phyloP scores from a whole-genome alignment of 116 monocot species.

The Iris pallida region DNA sequence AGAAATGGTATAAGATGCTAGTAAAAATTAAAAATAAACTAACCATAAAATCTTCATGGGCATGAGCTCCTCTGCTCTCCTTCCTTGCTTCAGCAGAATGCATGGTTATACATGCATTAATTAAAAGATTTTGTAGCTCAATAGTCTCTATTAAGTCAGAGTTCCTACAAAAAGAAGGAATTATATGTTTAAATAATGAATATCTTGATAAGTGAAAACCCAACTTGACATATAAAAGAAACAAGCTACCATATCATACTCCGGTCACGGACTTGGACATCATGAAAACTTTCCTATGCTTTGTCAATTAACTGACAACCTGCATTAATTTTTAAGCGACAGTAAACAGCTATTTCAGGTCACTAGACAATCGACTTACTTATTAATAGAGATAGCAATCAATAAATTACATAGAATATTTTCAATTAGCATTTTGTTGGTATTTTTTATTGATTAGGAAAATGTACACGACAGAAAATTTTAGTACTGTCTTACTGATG shows the following conservation, averaged over 20 bases:
- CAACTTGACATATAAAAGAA: neutral
- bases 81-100: slow-evolving; percentile 98
- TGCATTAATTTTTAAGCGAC: slow-evolving; percentile 11
- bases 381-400: neutral
- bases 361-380: neutral
- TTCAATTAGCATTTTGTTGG: slow-evolving; percentile 3
- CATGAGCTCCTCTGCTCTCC: slow-evolving; percentile 99
- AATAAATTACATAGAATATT: too few species aligned
- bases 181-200: neutral
- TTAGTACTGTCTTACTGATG: neutral
- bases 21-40: slow-evolving; percentile 12
- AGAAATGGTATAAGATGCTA: too few species aligned
- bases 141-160: slow-evolving; percentile 91
- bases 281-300: slow-evolving; percentile 75
- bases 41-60: slow-evolving; percentile 92
- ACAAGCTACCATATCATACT: slow-evolving; percentile 71
- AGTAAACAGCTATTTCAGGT: neutral
- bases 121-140: slow-evolving; percentile 91
- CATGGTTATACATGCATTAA: slow-evolving; percentile 90
- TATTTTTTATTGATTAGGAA: neutral
- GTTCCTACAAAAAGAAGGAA: slow-evolving; percentile 51
- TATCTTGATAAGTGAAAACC: neutral
- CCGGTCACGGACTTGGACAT: slow-evolving; percentile 70
- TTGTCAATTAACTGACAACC: slow-evolving; percentile 84
- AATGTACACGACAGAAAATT: neutral